phyloP scores from a whole-genome alignment of 1,284 basidiomycete species.

The Marasmius oreades region DNA sequence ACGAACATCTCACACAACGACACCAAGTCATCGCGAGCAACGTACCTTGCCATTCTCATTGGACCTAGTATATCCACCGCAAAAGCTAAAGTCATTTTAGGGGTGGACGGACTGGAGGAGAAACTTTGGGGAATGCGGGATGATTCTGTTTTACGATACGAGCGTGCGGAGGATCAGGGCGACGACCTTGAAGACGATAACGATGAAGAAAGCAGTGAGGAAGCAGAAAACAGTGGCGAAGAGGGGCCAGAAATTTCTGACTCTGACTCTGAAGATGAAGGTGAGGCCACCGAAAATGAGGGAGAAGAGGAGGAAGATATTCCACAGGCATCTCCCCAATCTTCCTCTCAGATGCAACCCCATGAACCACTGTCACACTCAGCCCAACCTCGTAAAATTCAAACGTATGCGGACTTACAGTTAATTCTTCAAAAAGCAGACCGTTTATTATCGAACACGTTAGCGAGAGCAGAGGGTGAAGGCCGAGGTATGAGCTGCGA shows the following conservation, averaged over 20 bases:
- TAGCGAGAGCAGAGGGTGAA: slow-evolving; percentile 49
- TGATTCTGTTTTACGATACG: slow-evolving; percentile 19
- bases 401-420: slow-evolving; percentile 35
- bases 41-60: slow-evolving; percentile 57
- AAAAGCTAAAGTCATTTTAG: slow-evolving; percentile 56
- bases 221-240: slow-evolving; percentile 12
- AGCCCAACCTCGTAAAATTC: slow-evolving; percentile 40
- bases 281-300: slow-evolving; percentile 22
- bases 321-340: too few relatives aligned
- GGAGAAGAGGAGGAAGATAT: background rate
- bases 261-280: slow-evolving; percentile 14
- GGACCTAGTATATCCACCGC: slow-evolving; percentile 60
- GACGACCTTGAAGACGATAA: slow-evolving; percentile 16
- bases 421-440: background rate
- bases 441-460: slow-evolving; percentile 46
- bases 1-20: background rate
- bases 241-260: slow-evolving; percentile 17
- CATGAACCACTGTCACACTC: slow-evolving; percentile 57
- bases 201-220: slow-evolving; percentile 18
- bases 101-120: slow-evolving; percentile 58
- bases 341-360: slow-evolving; percentile 9
- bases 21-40: slow-evolving; percentile 15
- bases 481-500: slow-evolving; percentile 54
- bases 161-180: slow-evolving; percentile 18
- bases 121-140: slow-evolving; percentile 50